phyloP scores from a whole-genome alignment of 2,329 filamentous ascomycete genomes.

The Fusarium sp. region DNA sequence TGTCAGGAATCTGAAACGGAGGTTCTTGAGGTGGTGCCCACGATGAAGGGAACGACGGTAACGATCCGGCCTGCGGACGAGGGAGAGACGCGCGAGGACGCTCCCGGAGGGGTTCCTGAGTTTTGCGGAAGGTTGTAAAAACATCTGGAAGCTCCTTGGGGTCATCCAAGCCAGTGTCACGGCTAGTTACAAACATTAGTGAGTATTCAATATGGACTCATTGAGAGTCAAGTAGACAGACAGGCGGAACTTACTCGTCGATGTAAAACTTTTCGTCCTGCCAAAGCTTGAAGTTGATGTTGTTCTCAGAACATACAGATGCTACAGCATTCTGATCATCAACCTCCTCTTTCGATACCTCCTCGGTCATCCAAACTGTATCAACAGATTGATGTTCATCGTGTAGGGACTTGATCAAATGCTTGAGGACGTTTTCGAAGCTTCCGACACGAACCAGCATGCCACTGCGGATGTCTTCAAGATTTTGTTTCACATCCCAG shows the following conservation, averaged over 20 bases:
- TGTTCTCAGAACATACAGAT: constrained; percentile 59
- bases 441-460: constrained; percentile 72
- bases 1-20: constrained; percentile 71
- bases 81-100: constrained; percentile 68
- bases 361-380: constrained; percentile 77
- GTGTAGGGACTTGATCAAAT: constrained; percentile 62
- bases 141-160: constrained; percentile 74
- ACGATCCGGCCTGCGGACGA: constrained; percentile 55
- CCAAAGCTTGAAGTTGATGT: constrained; percentile 71
- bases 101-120: constrained; percentile 73
- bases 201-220: neutral
- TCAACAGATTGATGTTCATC: constrained; percentile 58
- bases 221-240: no score
- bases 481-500: constrained; percentile 73
- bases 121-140: constrained; percentile 79
- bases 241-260: constrained; percentile 71
- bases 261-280: constrained; percentile 81
- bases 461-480: constrained; percentile 68
- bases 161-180: constrained; percentile 68
- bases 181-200: constrained; percentile 55
- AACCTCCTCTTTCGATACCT: constrained; percentile 75
- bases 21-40: constrained; percentile 64
- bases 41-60: constrained; percentile 63
- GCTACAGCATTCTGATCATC: constrained; percentile 68
- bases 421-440: constrained; percentile 65